A percentile compares a stretch with the other conserved stretches of the same genome.
These are phyloP conservation scores for Calycina marina DNA, from an alignment of 2,329 filamentous ascomycete species.

Conservation along the genomic window DNA sequence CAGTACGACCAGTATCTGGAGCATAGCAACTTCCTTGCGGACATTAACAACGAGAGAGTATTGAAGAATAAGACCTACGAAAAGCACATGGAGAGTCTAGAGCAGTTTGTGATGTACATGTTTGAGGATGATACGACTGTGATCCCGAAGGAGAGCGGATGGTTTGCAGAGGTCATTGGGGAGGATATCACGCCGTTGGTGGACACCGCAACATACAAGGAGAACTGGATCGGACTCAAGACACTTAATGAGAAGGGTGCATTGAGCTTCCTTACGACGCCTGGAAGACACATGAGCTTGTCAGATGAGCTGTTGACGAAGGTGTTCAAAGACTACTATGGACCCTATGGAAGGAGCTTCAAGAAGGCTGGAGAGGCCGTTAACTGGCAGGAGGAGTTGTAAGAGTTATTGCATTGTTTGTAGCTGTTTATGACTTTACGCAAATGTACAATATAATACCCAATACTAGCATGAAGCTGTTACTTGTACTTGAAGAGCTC, in stretches of 20 bases:
- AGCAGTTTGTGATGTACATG: slow-evolving; percentile 76
- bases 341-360: slow-evolving; percentile 18
- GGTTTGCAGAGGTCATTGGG: slow-evolving; percentile 77
- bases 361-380: slow-evolving; percentile 2
- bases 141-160: slow-evolving; percentile 77
- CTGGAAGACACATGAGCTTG: slow-evolving; percentile 76
- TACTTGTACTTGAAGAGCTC: too few relatives aligned
- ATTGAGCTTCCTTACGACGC: slow-evolving; percentile 56
- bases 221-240: slow-evolving; percentile 88
- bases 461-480: too few relatives aligned
- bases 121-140: slow-evolving; percentile 79
- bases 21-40: slow-evolving; percentile 76
- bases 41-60: slow-evolving; percentile 84
- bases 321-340: slow-evolving; percentile 29
- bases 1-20: slow-evolving; percentile 62
- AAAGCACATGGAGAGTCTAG: slow-evolving; percentile 50
- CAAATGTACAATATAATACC: too few relatives aligned
- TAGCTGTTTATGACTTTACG: too few relatives aligned
- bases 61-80: slow-evolving; percentile 63
- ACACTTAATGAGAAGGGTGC: slow-evolving; percentile 64
- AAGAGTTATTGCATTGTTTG: slow-evolving; percentile 3
- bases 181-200: slow-evolving; percentile 53
- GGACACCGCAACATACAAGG: slow-evolving; percentile 59
- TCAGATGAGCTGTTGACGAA: slow-evolving; percentile 44
- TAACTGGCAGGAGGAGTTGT: slow-evolving; percentile 11